Evolutionary conservation across 495 filamentous ascomycete species (phyloP), one percentile per base, ranked within the genome.

Genomic region (Penicillium turbatum): DNA sequence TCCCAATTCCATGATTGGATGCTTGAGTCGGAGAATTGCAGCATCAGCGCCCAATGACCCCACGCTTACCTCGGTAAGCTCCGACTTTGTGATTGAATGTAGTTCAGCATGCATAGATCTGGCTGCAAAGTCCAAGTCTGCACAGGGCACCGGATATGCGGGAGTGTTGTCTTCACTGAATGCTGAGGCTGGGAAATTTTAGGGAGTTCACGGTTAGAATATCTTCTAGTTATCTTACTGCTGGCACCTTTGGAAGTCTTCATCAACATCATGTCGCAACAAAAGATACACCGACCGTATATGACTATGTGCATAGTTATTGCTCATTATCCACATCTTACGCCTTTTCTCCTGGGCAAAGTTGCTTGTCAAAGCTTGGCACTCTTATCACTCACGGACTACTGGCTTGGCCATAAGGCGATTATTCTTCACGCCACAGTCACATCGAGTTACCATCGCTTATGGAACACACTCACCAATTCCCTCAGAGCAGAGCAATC

Each of bases 311-410:
- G n/a, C n/a, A n/a, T n/a, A n/a, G n/a, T n/a, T n/a, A n/a, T n/a
- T n/a, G n/a, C n/a, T n/a, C n/a, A n/a, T n/a, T n/a, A n/a, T n/a
- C n/a, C n/a, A n/a, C n/a, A n/a, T n/a, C n/a, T n/a, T n/a, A n/a
- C n/a, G n/a, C n/a, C n/a, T n/a, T n/a, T n/a, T n/a, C n/a, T 16
- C 24, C 42, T 45, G 42, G 42, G 42, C 42, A 32, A 19, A 12
- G 6, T 45, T 45, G 42, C 42, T 45, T 45, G 42, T 45, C n/a
- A 45, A 45, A 45, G 42, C 42, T 45, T 45, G 42, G 42, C 16
- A 45, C 42, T 45, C 42, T 45, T 45, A 45, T 45, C 42, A 45
- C 42, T 7, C 7, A 16, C 16, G 19, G 27, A 27, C 42, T 45
- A 31, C 16, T 13, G 41, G 15, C 15, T 30, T 24, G 27, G n/a